Conservation (phyloP, 2,329 filamentous ascomycete genomes). For the Hirsutella minnesotensis region DNA sequence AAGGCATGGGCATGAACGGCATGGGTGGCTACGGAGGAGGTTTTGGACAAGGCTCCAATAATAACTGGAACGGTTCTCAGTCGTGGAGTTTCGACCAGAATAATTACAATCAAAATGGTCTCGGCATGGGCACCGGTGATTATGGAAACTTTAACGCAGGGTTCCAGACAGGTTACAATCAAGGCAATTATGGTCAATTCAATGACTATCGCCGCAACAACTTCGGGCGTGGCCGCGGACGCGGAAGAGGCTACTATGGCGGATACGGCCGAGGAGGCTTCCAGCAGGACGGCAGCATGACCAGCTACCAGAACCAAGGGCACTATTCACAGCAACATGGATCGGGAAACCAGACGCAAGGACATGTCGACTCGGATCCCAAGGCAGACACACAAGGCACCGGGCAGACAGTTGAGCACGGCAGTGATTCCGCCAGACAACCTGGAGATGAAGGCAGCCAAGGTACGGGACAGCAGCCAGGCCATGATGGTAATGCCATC, state of each 20-base stretch:
- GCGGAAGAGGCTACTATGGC: slow-evolving; percentile 50
- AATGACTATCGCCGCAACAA: slow-evolving; percentile 66
- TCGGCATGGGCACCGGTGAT: slow-evolving; percentile 70
- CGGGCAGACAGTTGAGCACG: slow-evolving; percentile 25
- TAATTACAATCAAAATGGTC: slow-evolving; percentile 83
- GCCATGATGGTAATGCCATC: slow-evolving; percentile 6
- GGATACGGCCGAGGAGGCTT: slow-evolving; percentile 45
- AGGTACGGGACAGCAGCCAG: slow-evolving; percentile 4
- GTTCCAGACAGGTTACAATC: slow-evolving; percentile 67
- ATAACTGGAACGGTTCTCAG: slow-evolving; percentile 72
- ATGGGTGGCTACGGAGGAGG: slow-evolving; percentile 66
- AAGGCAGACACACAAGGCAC: slow-evolving; percentile 14
- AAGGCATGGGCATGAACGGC: slow-evolving; percentile 66
- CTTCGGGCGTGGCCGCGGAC: slow-evolving; percentile 54
- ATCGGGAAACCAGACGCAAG: slow-evolving; percentile 7
- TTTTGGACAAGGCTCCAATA: slow-evolving; percentile 51
- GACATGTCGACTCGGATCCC: slow-evolving; percentile 9
- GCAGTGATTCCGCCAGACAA: slow-evolving; percentile 18
- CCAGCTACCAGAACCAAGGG: slow-evolving; percentile 22
- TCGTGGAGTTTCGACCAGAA: slow-evolving; percentile 77
- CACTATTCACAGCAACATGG: slow-evolving; percentile 18
- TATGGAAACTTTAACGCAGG: slow-evolving; percentile 69
- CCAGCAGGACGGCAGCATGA: slow-evolving; percentile 24
- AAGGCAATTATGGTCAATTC: slow-evolving; percentile 75
- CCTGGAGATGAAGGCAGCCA: slow-evolving; percentile 6